A percentile compares a stretch with the other conserved stretches of the same genome.
phyloP scores from a whole-genome alignment of 2,329 filamentous ascomycete genomes.

The Reticulascus tulasneorum region DNA sequence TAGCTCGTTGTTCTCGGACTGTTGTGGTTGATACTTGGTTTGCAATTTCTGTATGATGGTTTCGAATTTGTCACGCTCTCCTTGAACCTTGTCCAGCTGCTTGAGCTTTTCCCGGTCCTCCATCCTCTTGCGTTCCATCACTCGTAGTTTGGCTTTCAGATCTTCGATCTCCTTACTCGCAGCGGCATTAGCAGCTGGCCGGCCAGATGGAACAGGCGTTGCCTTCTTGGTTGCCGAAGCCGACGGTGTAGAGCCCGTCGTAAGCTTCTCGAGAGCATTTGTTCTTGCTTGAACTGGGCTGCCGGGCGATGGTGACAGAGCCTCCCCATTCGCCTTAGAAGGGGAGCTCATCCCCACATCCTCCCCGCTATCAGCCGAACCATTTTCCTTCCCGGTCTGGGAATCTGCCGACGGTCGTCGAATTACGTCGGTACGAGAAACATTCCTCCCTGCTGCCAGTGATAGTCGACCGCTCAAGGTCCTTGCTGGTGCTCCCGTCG shows the following conservation, averaged over 20 bases:
- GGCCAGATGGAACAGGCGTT: slow-evolving; percentile 18
- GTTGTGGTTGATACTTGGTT: slow-evolving; percentile 79
- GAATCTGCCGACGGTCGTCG: slow-evolving; percentile 46
- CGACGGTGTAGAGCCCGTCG: slow-evolving; percentile 29
- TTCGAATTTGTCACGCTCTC: slow-evolving; percentile 75
- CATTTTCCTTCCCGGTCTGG: slow-evolving; percentile 36
- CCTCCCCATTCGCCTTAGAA: slow-evolving; percentile 48
- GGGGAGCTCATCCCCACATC: slow-evolving; percentile 35
- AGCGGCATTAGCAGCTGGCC: slow-evolving; percentile 44
- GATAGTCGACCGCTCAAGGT: slow-evolving; percentile 39
- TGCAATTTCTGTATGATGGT: slow-evolving; percentile 87
- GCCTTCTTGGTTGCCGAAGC: slow-evolving; percentile 21
- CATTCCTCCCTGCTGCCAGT: slow-evolving; percentile 27
- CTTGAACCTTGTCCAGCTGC: slow-evolving; percentile 68
- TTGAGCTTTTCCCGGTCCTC: slow-evolving; percentile 87
- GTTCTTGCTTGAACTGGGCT: slow-evolving; percentile 50
- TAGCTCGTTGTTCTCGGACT: slow-evolving; percentile 73
- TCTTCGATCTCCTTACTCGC: slow-evolving; percentile 73
- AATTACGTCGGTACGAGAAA: slow-evolving; percentile 32
- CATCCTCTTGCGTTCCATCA: slow-evolving; percentile 80
- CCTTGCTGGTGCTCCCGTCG: slow-evolving; percentile 29
- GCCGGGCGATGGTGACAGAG: slow-evolving; percentile 42
- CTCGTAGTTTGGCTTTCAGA: slow-evolving; percentile 78
- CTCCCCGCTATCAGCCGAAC: slow-evolving; percentile 32
- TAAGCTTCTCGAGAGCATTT: slow-evolving; percentile 49